phyloP scores from a whole-genome alignment of 441 rosid species.

The Erodium texanum region DNA sequence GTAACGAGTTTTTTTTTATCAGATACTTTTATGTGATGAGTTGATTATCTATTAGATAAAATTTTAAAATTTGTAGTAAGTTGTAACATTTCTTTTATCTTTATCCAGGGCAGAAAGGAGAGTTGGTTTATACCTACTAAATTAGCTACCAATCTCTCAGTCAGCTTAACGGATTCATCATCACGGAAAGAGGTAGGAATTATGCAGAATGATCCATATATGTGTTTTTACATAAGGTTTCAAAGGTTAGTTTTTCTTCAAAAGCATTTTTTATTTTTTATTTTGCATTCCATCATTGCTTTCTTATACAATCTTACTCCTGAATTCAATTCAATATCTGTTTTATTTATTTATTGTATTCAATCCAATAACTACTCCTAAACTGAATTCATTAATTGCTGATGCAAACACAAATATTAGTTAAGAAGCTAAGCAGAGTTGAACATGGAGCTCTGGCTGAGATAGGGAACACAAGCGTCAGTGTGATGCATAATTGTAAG shows the following conservation, averaged over 20 bases:
- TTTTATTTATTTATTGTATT: background rate
- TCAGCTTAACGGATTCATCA: conserved; percentile 85
- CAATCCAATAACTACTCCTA: background rate
- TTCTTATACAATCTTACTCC: background rate
- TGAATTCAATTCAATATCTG: background rate
- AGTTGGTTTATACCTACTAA: conserved; percentile 98
- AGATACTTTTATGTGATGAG: background rate
- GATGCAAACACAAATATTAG: too few relatives aligned
- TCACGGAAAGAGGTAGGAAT: conserved; percentile 62
- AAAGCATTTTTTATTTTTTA: background rate
- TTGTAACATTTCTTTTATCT: conserved; percentile 12
- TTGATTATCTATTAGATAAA: background rate
- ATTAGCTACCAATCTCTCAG: conserved; percentile 77
- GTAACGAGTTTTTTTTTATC: background rate
- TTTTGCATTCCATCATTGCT: background rate
- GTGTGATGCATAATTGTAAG: too few relatives aligned
- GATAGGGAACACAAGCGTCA: too few relatives aligned
- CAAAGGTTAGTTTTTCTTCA: background rate
- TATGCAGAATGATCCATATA: conserved; percentile 7
- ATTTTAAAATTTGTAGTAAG: background rate
- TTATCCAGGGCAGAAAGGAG: conserved; percentile 78
- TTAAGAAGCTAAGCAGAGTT: too few relatives aligned
- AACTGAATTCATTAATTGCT: background rate
- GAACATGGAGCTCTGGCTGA: too few relatives aligned
- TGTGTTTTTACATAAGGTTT: background rate